Percentiles rank a stretch among this genome's conserved stretches.
Evolutionary conservation across 2,329 filamentous ascomycete species (phyloP).

Genomic region (Apiospora phragmitis): DNA sequence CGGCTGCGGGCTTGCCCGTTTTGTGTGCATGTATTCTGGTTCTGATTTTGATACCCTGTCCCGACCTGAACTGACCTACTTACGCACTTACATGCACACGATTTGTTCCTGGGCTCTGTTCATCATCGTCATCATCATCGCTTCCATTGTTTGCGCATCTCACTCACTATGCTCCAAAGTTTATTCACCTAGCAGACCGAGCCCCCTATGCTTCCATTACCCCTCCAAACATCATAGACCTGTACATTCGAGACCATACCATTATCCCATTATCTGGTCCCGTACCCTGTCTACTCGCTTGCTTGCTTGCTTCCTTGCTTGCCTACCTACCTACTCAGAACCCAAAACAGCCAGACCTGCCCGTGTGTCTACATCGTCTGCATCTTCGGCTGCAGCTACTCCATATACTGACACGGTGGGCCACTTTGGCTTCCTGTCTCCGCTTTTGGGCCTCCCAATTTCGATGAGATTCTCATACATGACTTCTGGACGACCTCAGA

Average conservation of each 20-base stretch:
- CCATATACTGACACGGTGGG: constrained; percentile 1
- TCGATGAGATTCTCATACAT: background rate
- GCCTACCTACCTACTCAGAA: background rate
- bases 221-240: constrained; percentile 8
- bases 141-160: background rate
- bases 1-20: constrained; percentile 3
- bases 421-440: background rate
- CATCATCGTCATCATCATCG: background rate
- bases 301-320: background rate
- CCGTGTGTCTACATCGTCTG: no score
- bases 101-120: background rate
- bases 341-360: background rate
- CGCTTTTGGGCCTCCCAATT: background rate
- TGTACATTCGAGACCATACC: background rate
- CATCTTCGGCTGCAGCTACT: background rate
- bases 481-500: background rate
- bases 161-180: constrained; percentile 3
- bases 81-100: background rate
- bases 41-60: background rate
- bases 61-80: background rate
- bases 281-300: background rate
- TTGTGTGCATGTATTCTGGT: background rate
- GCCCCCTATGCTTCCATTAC: constrained; percentile 1
- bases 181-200: background rate
- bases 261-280: background rate